Evolutionary conservation across 306 rosid species (phyloP).

Genomic region (Quercus suber): DNA sequence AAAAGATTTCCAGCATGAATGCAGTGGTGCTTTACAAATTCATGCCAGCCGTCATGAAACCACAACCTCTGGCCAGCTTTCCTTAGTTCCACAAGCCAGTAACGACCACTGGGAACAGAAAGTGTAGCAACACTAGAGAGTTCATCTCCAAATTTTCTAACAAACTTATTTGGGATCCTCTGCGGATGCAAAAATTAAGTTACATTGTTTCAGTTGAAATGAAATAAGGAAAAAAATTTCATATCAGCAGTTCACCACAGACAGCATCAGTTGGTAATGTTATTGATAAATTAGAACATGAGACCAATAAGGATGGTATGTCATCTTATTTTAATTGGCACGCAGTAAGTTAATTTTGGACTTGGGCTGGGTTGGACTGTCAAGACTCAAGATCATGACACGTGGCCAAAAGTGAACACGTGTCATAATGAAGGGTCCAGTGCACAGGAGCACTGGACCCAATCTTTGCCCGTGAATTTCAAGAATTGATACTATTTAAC

Average conservation of each 20-base stretch:
- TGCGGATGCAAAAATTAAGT: background rate
- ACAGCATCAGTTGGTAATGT: no score
- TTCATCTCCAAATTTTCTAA: background rate
- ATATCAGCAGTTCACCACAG: background rate
- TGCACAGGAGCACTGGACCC: no score
- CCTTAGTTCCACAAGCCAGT: background rate
- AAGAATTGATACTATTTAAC: background rate
- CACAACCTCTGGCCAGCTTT: constrained; percentile 5
- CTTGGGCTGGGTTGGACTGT: no score
- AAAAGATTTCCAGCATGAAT: constrained; percentile 14
- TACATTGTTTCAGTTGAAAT: background rate
- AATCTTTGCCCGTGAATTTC: background rate
- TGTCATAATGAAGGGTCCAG: no score
- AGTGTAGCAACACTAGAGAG: background rate
- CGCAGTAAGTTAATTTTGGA: background rate
- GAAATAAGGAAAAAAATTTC: background rate
- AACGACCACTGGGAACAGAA: background rate
- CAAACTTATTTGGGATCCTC: constrained; percentile 8
- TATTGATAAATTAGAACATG: background rate
- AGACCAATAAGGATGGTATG: background rate
- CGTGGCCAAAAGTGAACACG: no score
- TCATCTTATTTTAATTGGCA: background rate
- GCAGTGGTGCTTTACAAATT: constrained; percentile 3
- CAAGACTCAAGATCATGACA: no score
- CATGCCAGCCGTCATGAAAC: constrained; percentile 11